A percentile compares a stretch with the other conserved stretches of the same genome.
These are phyloP conservation scores for Phragmites australis DNA, from an alignment of 176 grass and related monocot genomes.

Conservation along the genomic window DNA sequence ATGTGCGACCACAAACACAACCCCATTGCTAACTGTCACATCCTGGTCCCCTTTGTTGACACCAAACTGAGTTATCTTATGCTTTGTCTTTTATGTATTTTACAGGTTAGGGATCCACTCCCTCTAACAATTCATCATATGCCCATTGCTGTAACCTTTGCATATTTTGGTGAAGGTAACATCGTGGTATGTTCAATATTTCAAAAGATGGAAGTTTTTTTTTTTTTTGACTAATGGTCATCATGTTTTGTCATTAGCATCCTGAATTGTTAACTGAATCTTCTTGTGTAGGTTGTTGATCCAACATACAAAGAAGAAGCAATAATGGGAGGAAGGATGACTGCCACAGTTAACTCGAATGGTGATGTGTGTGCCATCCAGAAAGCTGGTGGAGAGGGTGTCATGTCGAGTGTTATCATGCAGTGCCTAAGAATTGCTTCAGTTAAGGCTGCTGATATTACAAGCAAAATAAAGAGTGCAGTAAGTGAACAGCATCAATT, in stretches of 20 bases:
- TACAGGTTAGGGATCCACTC: conserved; percentile 89
- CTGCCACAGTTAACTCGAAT: conserved; percentile 81
- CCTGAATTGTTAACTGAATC: conserved; percentile 10
- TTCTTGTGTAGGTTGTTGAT: conserved; percentile 74
- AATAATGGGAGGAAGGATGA: conserved; percentile 92
- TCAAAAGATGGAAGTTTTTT: neutral
- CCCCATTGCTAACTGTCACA: neutral
- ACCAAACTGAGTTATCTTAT: neutral
- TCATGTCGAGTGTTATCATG: conserved; percentile 82
- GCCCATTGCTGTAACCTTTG: conserved; percentile 93
- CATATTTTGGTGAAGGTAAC: conserved; percentile 80
- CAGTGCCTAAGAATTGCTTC: conserved; percentile 88
- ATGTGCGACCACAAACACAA: neutral
- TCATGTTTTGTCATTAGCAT: neutral
- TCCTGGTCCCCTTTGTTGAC: neutral
- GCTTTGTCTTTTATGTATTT: conserved; percentile 33
- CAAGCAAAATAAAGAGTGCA: conserved; percentile 81
- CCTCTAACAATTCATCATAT: conserved; percentile 90
- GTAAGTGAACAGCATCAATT: conserved; percentile 47
- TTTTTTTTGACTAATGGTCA: neutral
- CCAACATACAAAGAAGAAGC: conserved; percentile 97
- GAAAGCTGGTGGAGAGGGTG: conserved; percentile 86
- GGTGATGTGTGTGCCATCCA: conserved; percentile 93
- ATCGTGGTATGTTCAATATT: conserved; percentile 67
- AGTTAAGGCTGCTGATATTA: conserved; percentile 83